Conservation (phyloP, 2,329 filamentous ascomycete species). For the Ceratocystis huliohia region DNA sequence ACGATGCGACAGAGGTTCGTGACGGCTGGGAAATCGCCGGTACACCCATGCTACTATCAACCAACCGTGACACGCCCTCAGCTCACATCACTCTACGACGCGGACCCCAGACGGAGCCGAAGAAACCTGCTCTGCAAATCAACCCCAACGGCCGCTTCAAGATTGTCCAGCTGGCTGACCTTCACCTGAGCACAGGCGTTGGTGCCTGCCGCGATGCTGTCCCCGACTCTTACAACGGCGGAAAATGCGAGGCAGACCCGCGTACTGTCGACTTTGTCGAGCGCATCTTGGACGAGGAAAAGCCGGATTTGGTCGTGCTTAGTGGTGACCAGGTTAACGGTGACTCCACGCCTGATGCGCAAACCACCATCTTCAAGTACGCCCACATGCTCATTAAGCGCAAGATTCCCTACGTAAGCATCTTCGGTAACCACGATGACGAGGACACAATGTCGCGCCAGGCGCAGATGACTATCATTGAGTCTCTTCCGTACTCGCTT, state of each 20-base stretch:
- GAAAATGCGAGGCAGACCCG: slow-evolving; percentile 79
- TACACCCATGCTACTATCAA: slow-evolving; percentile 58
- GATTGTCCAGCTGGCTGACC: slow-evolving; percentile 89
- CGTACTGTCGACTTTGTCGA: slow-evolving; percentile 82
- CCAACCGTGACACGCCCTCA: slow-evolving; percentile 47
- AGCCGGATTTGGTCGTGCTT: slow-evolving; percentile 80
- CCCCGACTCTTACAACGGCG: slow-evolving; percentile 57
- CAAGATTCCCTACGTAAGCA: slow-evolving; percentile 82
- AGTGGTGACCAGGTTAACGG: slow-evolving; percentile 95
- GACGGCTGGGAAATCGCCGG: slow-evolving; percentile 71
- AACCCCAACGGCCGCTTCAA: slow-evolving; percentile 88
- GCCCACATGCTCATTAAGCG: slow-evolving; percentile 71
- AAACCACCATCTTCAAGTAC: slow-evolving; percentile 89
- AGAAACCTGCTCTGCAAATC: slow-evolving; percentile 64
- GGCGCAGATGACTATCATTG: slow-evolving; percentile 72
- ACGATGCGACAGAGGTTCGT: slow-evolving; percentile 82
- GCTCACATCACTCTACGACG: slow-evolving; percentile 67
- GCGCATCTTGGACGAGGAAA: slow-evolving; percentile 77
- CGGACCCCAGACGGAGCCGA: slow-evolving; percentile 35
- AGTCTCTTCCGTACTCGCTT: slow-evolving; percentile 78
- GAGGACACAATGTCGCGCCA: slow-evolving; percentile 67
- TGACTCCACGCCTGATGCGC: slow-evolving; percentile 78
- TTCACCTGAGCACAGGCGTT: slow-evolving; percentile 83
- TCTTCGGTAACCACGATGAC: slow-evolving; percentile 97
- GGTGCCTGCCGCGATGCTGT: slow-evolving; percentile 78